Percentiles rank a stretch among this genome's conserved stretches.
Evolutionary conservation across 768 basidiomycete species (phyloP).

Genomic region (Termitomyces sp.): DNA sequence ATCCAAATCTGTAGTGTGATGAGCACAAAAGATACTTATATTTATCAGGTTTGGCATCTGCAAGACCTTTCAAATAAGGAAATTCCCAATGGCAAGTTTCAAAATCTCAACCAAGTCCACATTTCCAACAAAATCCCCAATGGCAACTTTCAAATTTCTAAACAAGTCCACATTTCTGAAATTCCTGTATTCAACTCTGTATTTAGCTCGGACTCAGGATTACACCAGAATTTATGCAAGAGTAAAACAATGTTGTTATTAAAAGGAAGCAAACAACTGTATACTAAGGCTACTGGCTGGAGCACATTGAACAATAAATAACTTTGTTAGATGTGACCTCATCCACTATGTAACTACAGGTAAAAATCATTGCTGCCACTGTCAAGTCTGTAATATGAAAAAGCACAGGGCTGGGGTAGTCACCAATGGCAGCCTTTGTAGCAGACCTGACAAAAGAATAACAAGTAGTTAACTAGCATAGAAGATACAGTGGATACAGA

Average conservation of each 20-base stretch:
- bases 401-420: background rate
- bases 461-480: too few relatives aligned
- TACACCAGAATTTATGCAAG: background rate
- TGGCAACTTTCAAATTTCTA: background rate
- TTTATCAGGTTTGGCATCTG: background rate
- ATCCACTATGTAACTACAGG: background rate
- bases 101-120: background rate
- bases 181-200: background rate
- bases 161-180: background rate
- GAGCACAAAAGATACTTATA: background rate
- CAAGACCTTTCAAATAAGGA: background rate
- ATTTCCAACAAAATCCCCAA: background rate
- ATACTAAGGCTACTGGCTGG: background rate
- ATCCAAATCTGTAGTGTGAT: too few relatives aligned
- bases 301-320: background rate
- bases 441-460: background rate
- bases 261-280: background rate
- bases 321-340: background rate
- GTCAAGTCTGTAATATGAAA: background rate
- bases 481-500: background rate
- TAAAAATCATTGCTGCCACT: background rate
- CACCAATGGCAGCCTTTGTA: background rate
- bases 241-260: background rate
- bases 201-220: too few relatives aligned
- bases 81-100: background rate